phyloP scores from a whole-genome alignment of 192 early-diverging fungal genomes.

The Haplosporangium gracile region DNA sequence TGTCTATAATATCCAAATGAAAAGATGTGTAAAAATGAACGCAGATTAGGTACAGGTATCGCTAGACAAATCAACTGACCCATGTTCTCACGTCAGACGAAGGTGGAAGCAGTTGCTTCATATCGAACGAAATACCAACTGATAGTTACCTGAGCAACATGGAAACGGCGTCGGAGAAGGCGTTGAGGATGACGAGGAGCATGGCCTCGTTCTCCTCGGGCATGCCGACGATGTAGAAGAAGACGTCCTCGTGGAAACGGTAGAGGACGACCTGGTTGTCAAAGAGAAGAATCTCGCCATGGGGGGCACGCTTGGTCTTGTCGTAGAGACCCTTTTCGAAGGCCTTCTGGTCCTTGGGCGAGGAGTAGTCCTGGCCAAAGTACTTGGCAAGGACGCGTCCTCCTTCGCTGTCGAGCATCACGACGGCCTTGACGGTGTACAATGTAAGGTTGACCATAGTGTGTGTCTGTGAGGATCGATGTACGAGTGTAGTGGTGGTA shows the following conservation, averaged over 20 bases:
- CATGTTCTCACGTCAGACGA: background rate
- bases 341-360: constrained; percentile 86
- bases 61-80: background rate
- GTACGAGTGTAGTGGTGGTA: background rate
- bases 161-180: constrained; percentile 88
- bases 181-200: constrained; percentile 80
- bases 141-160: constrained; percentile 80
- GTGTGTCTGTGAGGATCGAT: background rate
- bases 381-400: constrained; percentile 95
- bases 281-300: constrained; percentile 92
- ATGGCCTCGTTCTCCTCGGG: constrained; percentile 96
- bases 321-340: constrained; percentile 94
- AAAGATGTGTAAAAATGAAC: background rate
- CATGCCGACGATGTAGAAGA: constrained; percentile 92
- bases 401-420: constrained; percentile 93
- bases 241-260: constrained; percentile 87
- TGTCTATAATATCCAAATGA: constrained; percentile 64
- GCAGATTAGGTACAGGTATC: background rate
- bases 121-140: background rate
- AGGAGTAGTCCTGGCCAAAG: constrained; percentile 77
- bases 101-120: background rate
- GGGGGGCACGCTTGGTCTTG: constrained; percentile 85
- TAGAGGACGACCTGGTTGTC: constrained; percentile 94
- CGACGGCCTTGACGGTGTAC: constrained; percentile 89
- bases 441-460: constrained; percentile 86